Evolutionary conservation across 176 grass and related monocot genomes (phyloP).

Genomic region (Bromus sterilis): DNA sequence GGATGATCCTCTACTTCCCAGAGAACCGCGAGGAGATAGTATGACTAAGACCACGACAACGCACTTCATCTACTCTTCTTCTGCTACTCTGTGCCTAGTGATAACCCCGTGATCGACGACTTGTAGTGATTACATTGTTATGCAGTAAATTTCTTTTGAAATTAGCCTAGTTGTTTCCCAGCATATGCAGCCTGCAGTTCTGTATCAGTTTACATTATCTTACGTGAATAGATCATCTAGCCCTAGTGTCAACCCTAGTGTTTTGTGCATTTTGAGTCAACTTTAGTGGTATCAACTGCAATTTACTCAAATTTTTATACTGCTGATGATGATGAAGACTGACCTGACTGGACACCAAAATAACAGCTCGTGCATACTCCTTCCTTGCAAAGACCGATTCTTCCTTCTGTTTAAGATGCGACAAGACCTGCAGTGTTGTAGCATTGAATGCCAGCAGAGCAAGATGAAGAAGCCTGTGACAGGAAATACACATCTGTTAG

Average conservation of each 20-base stretch:
- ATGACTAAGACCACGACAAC: neutral
- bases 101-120: neutral
- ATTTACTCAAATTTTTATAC: neutral
- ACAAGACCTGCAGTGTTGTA: constrained; percentile 44
- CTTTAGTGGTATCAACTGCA: neutral
- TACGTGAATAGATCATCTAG: neutral
- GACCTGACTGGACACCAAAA: constrained; percentile 91
- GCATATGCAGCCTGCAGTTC: neutral
- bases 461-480: constrained; percentile 66
- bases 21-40: neutral
- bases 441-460: constrained; percentile 53
- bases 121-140: neutral
- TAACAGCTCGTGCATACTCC: constrained; percentile 77
- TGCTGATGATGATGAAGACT: constrained; percentile 22
- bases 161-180: neutral
- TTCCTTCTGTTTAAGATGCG: constrained; percentile 30
- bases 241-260: neutral
- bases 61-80: neutral
- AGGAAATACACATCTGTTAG: constrained; percentile 29
- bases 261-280: neutral
- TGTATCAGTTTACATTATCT: neutral
- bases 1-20: neutral
- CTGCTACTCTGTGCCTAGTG: neutral
- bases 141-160: neutral
- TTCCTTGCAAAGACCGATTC: constrained; percentile 59